Evolutionary conservation across 164 flowering plant genomes (phyloP).

Genomic region (Saururus chinensis): DNA sequence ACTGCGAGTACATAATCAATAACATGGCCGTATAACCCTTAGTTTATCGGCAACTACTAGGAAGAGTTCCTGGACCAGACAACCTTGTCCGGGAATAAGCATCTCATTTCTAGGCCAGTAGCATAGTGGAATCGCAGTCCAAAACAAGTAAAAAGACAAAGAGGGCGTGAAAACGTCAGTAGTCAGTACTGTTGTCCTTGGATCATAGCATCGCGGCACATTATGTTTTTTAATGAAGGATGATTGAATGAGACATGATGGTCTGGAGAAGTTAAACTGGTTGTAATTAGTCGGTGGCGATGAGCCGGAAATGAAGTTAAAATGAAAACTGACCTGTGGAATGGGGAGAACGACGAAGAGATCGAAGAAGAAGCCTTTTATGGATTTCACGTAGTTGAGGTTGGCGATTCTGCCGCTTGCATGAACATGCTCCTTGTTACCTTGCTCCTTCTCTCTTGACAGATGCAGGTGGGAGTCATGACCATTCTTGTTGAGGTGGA

Average conservation of each 20-base stretch:
- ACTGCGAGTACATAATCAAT: too few species aligned
- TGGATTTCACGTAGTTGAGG: conserved; percentile 38
- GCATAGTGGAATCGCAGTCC: too few species aligned
- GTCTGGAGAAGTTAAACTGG: not conserved
- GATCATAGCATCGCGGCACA: too few species aligned
- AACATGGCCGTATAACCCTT: too few species aligned
- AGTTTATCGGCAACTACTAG: too few species aligned
- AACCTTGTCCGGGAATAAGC: too few species aligned
- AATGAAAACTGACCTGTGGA: conserved; percentile 51
- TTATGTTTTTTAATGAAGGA: too few species aligned
- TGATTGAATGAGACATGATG: not conserved
- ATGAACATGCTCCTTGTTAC: not conserved
- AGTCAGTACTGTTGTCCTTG: too few species aligned
- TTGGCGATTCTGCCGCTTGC: conserved; percentile 15
- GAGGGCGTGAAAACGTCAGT: too few species aligned
- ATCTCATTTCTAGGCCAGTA: too few species aligned
- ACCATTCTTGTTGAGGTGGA: conserved; percentile 48
- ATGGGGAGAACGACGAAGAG: conserved; percentile 80
- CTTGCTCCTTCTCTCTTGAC: conserved; percentile 2
- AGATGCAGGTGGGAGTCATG: conserved; percentile 6
- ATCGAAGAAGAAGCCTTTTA: conserved; percentile 66
- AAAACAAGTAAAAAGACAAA: too few species aligned
- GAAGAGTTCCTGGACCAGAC: too few species aligned
- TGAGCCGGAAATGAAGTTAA: not conserved
- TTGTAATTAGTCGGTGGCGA: not conserved